Percentiles rank a stretch among this genome's conserved stretches.
These are phyloP conservation scores for Fistulifera pelliculosa DNA, from an alignment of 108 stramenopile species.

Conservation along the genomic window DNA sequence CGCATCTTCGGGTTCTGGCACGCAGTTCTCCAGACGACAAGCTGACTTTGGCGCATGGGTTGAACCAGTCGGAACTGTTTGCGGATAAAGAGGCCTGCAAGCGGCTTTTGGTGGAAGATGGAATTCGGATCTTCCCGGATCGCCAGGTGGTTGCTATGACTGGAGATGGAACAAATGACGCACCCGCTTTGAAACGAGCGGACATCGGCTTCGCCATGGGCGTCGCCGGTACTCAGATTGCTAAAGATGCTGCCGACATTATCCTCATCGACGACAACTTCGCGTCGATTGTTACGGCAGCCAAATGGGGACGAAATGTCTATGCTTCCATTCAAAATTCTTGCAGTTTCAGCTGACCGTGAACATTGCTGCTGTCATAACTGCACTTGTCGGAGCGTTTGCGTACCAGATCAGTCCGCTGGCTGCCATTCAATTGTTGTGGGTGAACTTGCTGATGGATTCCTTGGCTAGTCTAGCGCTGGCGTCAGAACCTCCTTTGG, in stretches of 20 bases:
- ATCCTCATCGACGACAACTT: slow-evolving; percentile 96
- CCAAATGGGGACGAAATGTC: slow-evolving; percentile 96
- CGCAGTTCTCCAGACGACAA: slow-evolving; percentile 79
- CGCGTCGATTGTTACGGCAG: slow-evolving; percentile 94
- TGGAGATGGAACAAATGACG: slow-evolving; percentile 99
- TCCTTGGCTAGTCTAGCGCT: slow-evolving; percentile 93
- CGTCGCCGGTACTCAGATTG: slow-evolving; percentile 95
- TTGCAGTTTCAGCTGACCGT: slow-evolving; percentile 97
- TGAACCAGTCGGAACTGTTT: slow-evolving; percentile 74
- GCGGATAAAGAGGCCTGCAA: slow-evolving; percentile 42
- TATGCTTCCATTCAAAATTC: slow-evolving; percentile 97
- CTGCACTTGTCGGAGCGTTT: slow-evolving; percentile 87
- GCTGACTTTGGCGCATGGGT: slow-evolving; percentile 75
- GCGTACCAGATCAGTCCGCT: slow-evolving; percentile 81
- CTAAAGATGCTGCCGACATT: slow-evolving; percentile 91
- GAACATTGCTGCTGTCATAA: slow-evolving; percentile 89
- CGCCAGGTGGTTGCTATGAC: slow-evolving; percentile 96
- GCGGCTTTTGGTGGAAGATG: slow-evolving; percentile 31
- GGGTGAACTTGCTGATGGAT: slow-evolving; percentile 99
- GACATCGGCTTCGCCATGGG: slow-evolving; percentile 99
- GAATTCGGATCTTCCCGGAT: slow-evolving; percentile 69
- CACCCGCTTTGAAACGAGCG: slow-evolving; percentile 95
- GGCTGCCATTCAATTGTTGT: slow-evolving; percentile 94
- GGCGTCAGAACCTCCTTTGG: slow-evolving; percentile 90
- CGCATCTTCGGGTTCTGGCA: slow-evolving; percentile 65